Conservation (phyloP, 2,329 filamentous ascomycete species). For the Cordyceps sp. region DNA sequence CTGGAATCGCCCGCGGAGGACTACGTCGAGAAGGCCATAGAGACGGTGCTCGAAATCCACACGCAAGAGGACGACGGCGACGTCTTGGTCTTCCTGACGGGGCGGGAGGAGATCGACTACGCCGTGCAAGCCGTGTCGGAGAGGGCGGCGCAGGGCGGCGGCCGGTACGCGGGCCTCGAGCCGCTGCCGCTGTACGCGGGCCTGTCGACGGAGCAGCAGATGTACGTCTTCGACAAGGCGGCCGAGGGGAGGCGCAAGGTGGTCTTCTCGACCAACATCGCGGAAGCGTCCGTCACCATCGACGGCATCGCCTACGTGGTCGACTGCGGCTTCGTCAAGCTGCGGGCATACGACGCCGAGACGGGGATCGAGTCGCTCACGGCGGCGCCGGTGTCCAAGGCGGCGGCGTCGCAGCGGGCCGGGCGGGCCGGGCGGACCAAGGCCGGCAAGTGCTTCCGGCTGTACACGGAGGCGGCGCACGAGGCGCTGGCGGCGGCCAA, state of each 20-base stretch:
- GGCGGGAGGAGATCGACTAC: slow-evolving; percentile 80
- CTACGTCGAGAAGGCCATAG: slow-evolving; percentile 70
- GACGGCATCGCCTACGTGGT: slow-evolving; percentile 83
- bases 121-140: slow-evolving; percentile 68
- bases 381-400: slow-evolving; percentile 69
- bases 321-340: slow-evolving; percentile 81
- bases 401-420: slow-evolving; percentile 79
- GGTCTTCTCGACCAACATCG: slow-evolving; percentile 88
- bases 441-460: slow-evolving; percentile 82
- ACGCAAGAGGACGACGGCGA: slow-evolving; percentile 66
- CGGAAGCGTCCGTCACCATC: slow-evolving; percentile 90
- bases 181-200: slow-evolving; percentile 73
- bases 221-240: slow-evolving; percentile 81
- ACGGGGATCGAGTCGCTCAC: slow-evolving; percentile 83
- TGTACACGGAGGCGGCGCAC: slow-evolving; percentile 71
- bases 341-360: slow-evolving; percentile 67
- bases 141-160: slow-evolving; percentile 41
- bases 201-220: slow-evolving; percentile 77
- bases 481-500: slow-evolving; percentile 51
- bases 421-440: slow-evolving; percentile 80
- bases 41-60: slow-evolving; percentile 80
- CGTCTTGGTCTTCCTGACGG: slow-evolving; percentile 80
- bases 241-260: slow-evolving; percentile 76
- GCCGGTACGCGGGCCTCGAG: slow-evolving; percentile 11
- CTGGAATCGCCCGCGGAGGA: slow-evolving; percentile 63